A percentile compares a stretch with the other conserved stretches of the same genome.
Evolutionary conservation across 2,329 filamentous ascomycete species (phyloP).

Genomic region (Seiridium unicorne): DNA sequence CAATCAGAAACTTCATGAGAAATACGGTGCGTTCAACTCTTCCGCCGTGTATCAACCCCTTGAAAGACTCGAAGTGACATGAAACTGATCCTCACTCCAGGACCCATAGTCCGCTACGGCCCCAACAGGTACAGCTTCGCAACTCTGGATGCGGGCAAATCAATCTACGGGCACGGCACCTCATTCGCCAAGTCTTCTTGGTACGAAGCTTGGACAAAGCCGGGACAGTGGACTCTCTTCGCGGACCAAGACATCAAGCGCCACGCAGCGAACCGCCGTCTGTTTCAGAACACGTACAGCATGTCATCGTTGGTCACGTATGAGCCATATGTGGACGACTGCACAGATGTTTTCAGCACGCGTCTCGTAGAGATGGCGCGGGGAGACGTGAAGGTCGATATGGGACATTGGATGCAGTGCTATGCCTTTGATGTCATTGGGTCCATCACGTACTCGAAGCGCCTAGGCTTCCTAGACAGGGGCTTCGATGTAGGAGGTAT

Average conservation of each 20-base stretch:
- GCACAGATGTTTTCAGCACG: conserved; percentile 24
- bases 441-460: conserved; percentile 16
- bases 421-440: conserved; percentile 25
- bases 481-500: conserved; percentile 17
- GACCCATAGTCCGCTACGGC: conserved; percentile 42
- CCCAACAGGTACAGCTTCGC: conserved; percentile 46
- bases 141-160: conserved; percentile 36
- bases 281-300: conserved; percentile 27
- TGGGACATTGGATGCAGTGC: conserved; percentile 14
- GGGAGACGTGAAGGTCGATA: conserved; percentile 20
- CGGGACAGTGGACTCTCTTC: conserved; percentile 25
- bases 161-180: conserved; percentile 38
- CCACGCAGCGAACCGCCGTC: conserved; percentile 23
- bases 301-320: conserved; percentile 32
- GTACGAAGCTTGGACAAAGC: conserved; percentile 25
- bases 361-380: conserved; percentile 24
- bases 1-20: conserved; percentile 27
- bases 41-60: too few species aligned
- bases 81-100: conserved; percentile 13
- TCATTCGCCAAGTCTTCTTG: conserved; percentile 31
- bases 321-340: conserved; percentile 31
- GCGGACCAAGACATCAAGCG: conserved; percentile 23
- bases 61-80: background rate
- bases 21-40: conserved; percentile 20
- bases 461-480: conserved; percentile 22